These are phyloP conservation scores for Rhodotorula babjevae DNA, from an alignment of 768 basidiomycete species.

Conservation along the genomic window DNA sequence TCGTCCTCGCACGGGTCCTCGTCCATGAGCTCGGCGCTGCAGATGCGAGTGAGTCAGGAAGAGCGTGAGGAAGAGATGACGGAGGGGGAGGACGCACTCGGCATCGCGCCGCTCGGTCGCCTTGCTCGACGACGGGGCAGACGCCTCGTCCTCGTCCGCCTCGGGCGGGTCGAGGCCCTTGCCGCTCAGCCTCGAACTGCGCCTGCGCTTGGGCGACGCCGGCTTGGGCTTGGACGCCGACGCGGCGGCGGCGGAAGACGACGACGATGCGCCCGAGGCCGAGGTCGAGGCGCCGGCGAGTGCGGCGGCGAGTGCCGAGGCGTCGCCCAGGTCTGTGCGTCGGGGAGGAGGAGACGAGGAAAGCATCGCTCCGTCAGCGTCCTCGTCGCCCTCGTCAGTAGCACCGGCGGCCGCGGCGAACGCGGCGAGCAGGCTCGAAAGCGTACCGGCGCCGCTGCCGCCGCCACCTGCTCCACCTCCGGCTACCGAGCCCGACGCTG, in stretches of 20 bases:
- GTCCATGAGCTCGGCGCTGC: not conserved
- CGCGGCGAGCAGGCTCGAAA: conserved; percentile 87
- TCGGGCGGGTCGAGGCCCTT: conserved; percentile 14
- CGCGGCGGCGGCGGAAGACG: not conserved
- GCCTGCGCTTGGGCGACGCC: conserved; percentile 8
- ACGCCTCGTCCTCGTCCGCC: not conserved
- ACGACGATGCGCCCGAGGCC: not conserved
- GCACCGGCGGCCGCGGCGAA: conserved; percentile 64
- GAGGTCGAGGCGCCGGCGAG: not conserved
- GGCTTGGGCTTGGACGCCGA: not conserved
- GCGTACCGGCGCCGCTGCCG: conserved; percentile 48
- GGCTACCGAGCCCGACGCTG: conserved; percentile 26
- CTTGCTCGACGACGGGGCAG: conserved; percentile 8
- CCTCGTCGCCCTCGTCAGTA: not conserved
- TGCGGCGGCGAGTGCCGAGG: not conserved
- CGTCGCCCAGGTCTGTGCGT: conserved; percentile 4
- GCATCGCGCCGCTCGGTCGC: not conserved
- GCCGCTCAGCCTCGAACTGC: conserved; percentile 37
- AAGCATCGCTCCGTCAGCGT: conserved; percentile 1
- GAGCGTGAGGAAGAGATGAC: not conserved
- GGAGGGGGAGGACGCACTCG: not conserved
- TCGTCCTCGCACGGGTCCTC: conserved; percentile 19
- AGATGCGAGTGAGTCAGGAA: not conserved
- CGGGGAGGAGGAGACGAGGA: not conserved
- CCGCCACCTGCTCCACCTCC: conserved; percentile 1